Conservation (phyloP, 2,329 filamentous ascomycete species). For the Paracorniculantispora psalliotae region DNA sequence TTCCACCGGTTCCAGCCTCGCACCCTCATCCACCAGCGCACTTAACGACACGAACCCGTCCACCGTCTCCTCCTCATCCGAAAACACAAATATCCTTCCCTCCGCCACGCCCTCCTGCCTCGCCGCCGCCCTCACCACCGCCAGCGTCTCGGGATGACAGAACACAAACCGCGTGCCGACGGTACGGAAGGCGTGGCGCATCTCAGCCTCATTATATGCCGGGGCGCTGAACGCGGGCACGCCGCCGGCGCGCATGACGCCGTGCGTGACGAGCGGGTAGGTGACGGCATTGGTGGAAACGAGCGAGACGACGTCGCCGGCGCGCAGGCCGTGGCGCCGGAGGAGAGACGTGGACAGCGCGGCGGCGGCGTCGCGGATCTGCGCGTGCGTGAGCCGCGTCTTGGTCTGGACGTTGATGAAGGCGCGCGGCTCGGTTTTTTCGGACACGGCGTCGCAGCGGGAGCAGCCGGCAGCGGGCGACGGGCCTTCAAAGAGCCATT, state of each 20-base stretch:
- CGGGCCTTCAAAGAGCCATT: conserved; percentile 7
- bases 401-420: conserved; percentile 4
- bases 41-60: background rate
- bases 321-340: background rate
- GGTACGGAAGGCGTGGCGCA: conserved; percentile 6
- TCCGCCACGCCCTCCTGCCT: background rate
- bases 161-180: conserved; percentile 1
- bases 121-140: background rate
- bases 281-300: conserved; percentile 5
- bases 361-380: conserved; percentile 3
- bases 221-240: conserved; percentile 7
- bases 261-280: conserved; percentile 4
- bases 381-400: background rate
- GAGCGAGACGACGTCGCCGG: conserved; percentile 3
- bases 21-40: background rate
- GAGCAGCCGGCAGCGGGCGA: background rate
- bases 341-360: conserved; percentile 4
- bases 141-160: background rate
- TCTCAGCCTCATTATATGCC: background rate
- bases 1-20: background rate
- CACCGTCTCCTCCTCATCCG: background rate
- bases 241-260: conserved; percentile 10
- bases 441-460: background rate
- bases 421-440: background rate
- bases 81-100: background rate